phyloP scores from a whole-genome alignment of 306 rosid genomes.

The Rubus parviflorus region DNA sequence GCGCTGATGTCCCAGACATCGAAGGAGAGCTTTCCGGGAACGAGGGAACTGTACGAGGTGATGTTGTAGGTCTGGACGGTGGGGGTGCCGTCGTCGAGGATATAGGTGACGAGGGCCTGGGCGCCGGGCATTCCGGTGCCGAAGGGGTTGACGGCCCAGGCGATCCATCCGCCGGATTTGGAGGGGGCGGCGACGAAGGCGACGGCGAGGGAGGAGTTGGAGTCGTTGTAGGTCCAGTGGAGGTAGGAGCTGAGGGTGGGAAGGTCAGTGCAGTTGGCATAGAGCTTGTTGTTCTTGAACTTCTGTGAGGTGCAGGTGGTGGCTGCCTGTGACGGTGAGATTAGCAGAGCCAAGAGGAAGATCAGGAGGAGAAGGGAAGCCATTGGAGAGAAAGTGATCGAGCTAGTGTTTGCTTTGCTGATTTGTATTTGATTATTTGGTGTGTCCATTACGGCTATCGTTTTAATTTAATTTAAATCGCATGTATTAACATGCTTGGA shows the following conservation, averaged over 20 bases:
- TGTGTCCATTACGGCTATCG: too few relatives aligned
- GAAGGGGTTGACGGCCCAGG: constrained; percentile 45
- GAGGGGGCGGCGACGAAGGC: constrained; percentile 51
- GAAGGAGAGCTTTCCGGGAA: constrained; percentile 21
- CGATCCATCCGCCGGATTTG: constrained; percentile 28
- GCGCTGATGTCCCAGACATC: constrained; percentile 21
- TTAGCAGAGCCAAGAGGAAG: constrained; percentile 8
- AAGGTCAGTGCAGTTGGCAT: constrained; percentile 52
- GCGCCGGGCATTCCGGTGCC: constrained; percentile 26
- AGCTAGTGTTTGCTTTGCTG: too few relatives aligned
- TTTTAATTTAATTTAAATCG: too few relatives aligned
- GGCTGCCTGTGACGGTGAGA: constrained; percentile 27
- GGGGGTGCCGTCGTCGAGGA: constrained; percentile 15
- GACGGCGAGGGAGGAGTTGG: constrained; percentile 56
- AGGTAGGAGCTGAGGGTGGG: constrained; percentile 47
- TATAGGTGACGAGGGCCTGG: constrained; percentile 31
- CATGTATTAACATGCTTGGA: too few relatives aligned
- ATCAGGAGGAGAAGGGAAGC: too few relatives aligned
- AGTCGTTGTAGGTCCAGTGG: constrained; percentile 50
- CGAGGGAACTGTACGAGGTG: neutral
- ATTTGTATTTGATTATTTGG: too few relatives aligned
- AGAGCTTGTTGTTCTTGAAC: constrained; percentile 32
- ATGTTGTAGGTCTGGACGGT: constrained; percentile 21
- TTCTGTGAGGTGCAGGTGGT: constrained; percentile 38
- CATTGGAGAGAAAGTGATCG: too few relatives aligned